These are phyloP conservation scores for Trichoderma sp. DNA, from an alignment of 2,329 filamentous ascomycete species.

Conservation along the genomic window DNA sequence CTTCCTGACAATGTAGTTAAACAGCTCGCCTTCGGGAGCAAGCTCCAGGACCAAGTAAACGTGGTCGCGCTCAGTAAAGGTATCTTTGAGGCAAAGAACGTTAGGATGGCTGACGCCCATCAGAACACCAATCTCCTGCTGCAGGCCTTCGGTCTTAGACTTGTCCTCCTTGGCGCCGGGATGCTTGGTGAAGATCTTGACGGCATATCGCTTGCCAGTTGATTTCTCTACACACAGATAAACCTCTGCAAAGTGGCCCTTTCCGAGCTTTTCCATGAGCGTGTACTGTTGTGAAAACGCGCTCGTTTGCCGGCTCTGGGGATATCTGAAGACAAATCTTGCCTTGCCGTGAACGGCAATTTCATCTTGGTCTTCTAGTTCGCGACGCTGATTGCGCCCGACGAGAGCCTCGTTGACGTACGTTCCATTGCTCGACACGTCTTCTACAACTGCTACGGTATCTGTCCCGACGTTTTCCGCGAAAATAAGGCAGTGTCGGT, in stretches of 20 bases:
- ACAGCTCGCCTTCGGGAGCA: slow-evolving; percentile 88
- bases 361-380: slow-evolving; percentile 86
- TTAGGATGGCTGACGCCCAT: slow-evolving; percentile 98
- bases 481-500: slow-evolving; percentile 74
- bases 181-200: slow-evolving; percentile 91
- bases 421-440: slow-evolving; percentile 93
- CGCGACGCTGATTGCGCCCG: slow-evolving; percentile 86
- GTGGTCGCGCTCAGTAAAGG: slow-evolving; percentile 85
- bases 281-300: slow-evolving; percentile 85
- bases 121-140: slow-evolving; percentile 93
- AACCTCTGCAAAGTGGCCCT: slow-evolving; percentile 93
- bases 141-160: slow-evolving; percentile 79
- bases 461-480: slow-evolving; percentile 57
- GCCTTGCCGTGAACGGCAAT: slow-evolving; percentile 82
- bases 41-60: slow-evolving; percentile 91
- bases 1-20: slow-evolving; percentile 91
- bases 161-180: slow-evolving; percentile 72
- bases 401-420: slow-evolving; percentile 91
- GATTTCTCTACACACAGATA: slow-evolving; percentile 86
- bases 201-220: slow-evolving; percentile 79
- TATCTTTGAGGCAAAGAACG: slow-evolving; percentile 89
- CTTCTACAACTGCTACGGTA: slow-evolving; percentile 76
- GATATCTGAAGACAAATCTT: slow-evolving; percentile 89
- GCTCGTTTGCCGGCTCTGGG: slow-evolving; percentile 68
- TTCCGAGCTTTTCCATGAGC: slow-evolving; percentile 80